A percentile compares a stretch with the other conserved stretches of the same genome.
phyloP scores from a whole-genome alignment of 768 basidiomycete genomes.

The Lactarius vividus region DNA sequence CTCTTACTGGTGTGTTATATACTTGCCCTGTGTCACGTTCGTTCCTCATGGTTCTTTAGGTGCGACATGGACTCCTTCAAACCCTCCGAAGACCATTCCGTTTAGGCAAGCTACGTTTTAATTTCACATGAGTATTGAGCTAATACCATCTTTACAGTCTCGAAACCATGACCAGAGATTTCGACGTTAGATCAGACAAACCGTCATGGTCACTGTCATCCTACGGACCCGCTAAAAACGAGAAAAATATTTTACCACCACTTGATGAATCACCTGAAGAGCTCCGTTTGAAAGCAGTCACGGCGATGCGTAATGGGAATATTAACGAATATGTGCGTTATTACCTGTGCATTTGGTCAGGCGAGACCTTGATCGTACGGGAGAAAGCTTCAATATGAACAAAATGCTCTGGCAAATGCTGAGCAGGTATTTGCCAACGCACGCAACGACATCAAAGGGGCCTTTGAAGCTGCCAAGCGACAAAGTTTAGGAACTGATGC shows the following conservation, averaged over 20 bases:
- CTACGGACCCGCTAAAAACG: slow-evolving; percentile 71
- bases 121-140: not conserved
- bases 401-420: slow-evolving; percentile 48
- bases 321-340: slow-evolving; percentile 62
- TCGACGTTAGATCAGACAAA: slow-evolving; percentile 49
- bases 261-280: slow-evolving; percentile 78
- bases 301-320: slow-evolving; percentile 52
- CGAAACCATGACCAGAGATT: slow-evolving; percentile 58
- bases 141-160: slow-evolving; percentile 39
- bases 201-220: slow-evolving; percentile 79
- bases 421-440: slow-evolving; percentile 48
- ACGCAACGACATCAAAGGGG: slow-evolving; percentile 36
- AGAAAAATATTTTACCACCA: slow-evolving; percentile 58
- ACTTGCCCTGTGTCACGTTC: slow-evolving; percentile 12
- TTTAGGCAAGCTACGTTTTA: slow-evolving; percentile 16
- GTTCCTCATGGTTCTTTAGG: slow-evolving; percentile 26
- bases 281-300: slow-evolving; percentile 58
- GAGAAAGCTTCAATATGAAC: slow-evolving; percentile 52
- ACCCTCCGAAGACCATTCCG: slow-evolving; percentile 19
- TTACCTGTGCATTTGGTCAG: not conserved
- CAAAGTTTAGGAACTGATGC: slow-evolving; percentile 36
- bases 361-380: not conserved
- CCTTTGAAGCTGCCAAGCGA: slow-evolving; percentile 51
- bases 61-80: slow-evolving; percentile 17
- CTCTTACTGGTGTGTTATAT: slow-evolving; percentile 47